phyloP scores from a whole-genome alignment of 176 grass and related monocot species.

The Poa pratensis region DNA sequence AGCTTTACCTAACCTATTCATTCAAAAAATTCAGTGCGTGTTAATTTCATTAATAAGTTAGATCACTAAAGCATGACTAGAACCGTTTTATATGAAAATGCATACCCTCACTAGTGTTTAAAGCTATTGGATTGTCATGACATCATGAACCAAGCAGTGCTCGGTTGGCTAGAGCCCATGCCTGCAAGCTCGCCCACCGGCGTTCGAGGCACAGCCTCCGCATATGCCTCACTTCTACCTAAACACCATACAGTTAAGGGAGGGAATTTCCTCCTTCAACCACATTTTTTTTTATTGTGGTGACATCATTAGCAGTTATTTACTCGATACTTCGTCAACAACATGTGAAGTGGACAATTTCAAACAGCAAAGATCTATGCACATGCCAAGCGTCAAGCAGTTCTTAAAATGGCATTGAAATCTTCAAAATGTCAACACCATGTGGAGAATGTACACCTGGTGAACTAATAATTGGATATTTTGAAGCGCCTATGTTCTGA shows the following conservation, averaged over 20 bases:
- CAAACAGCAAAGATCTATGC: conserved; percentile 2
- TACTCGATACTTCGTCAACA: conserved; percentile 11
- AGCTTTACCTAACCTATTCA: not conserved
- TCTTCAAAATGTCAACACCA: conserved; percentile 16
- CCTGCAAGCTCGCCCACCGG: not conserved
- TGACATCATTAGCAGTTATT: not conserved
- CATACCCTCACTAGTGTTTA: conserved; percentile 2
- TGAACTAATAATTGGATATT: conserved; percentile 5
- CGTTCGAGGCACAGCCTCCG: not conserved
- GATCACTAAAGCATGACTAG: not conserved
- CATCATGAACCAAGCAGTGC: not conserved
- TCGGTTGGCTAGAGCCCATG: not conserved
- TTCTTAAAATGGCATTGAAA: not conserved
- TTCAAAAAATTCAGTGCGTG: not conserved
- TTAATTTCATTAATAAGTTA: not conserved
- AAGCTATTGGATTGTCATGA: not conserved
- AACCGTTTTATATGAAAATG: not conserved
- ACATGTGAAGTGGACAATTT: not conserved
- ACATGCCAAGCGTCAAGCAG: not conserved
- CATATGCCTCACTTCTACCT: not conserved
- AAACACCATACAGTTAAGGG: not conserved
- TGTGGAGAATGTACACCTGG: not conserved
- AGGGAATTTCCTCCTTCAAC: not conserved
- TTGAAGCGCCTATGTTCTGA: not conserved
- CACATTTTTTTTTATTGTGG: not conserved